These are phyloP conservation scores for Neofusicoccum cordaticola DNA, from an alignment of 2,329 filamentous ascomycete genomes.

Conservation along the genomic window DNA sequence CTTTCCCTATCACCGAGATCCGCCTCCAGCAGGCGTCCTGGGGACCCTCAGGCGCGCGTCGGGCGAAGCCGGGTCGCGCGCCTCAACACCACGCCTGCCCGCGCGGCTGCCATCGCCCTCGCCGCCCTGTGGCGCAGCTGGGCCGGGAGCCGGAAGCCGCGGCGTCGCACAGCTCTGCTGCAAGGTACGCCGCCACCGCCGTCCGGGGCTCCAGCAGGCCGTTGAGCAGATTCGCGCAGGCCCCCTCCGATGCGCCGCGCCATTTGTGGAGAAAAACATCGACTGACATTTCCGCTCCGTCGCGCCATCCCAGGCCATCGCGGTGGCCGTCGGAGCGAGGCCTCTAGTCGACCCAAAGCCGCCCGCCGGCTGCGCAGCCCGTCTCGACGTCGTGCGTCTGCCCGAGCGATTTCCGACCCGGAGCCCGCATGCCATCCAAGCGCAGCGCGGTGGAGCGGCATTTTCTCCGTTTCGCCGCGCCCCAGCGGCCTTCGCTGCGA, in stretches of 20 bases:
- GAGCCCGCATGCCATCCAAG: not conserved
- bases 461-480: conserved; percentile 10
- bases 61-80: conserved; percentile 7
- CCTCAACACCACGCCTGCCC: conserved; percentile 14
- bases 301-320: conserved; percentile 6
- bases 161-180: not conserved
- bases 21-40: not conserved
- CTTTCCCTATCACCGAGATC: conserved; percentile 13
- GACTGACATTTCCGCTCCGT: conserved; percentile 16
- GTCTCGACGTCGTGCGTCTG: not conserved
- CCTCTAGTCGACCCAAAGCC: not conserved
- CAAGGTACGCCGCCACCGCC: conserved; percentile 3
- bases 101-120: not conserved
- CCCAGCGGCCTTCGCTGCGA: conserved; percentile 11
- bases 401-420: conserved; percentile 11
- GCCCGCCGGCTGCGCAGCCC: not conserved
- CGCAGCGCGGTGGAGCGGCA: not conserved
- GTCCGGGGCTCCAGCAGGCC: conserved; percentile 1
- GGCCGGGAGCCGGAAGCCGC: conserved; percentile 3
- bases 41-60: not conserved
- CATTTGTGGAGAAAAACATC: conserved; percentile 13
- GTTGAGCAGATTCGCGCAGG: conserved; percentile 6
- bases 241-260: not conserved
- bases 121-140: conserved; percentile 3
- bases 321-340: conserved; percentile 3